Evolutionary conservation across 2,329 filamentous ascomycete genomes (phyloP).

Genomic region (Colletotrichum scovillei): DNA sequence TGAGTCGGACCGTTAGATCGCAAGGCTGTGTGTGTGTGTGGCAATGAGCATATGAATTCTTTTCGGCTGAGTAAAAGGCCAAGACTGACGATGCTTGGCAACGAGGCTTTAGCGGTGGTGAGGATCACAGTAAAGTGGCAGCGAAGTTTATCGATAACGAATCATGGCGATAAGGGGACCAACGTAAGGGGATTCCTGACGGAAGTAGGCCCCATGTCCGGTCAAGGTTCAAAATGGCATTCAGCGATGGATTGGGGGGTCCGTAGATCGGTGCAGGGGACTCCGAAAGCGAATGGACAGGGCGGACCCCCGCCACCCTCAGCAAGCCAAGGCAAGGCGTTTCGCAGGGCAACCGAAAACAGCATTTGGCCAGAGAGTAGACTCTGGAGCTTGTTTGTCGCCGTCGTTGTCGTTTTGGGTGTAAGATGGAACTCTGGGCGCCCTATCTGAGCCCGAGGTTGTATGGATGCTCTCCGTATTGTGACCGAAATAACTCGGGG

Average conservation of each 20-base stretch:
- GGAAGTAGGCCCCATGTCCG: slow-evolving; percentile 2
- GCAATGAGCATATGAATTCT: background rate
- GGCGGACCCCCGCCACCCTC: slow-evolving; percentile 3
- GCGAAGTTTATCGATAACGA: slow-evolving; percentile 5
- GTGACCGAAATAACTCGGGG: background rate
- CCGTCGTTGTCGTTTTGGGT: background rate
- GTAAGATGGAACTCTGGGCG: background rate
- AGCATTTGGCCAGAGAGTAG: background rate
- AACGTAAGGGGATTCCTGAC: background rate
- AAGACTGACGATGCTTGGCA: background rate
- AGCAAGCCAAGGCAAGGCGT: slow-evolving; percentile 32
- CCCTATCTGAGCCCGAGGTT: background rate
- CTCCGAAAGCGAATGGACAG: slow-evolving; percentile 21
- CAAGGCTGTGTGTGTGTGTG: background rate
- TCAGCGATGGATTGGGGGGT: slow-evolving; percentile 20
- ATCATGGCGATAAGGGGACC: background rate
- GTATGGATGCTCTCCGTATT: background rate
- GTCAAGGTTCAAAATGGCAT: slow-evolving; percentile 6
- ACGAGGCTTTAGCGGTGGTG: background rate
- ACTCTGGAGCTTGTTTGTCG: slow-evolving; percentile 21
- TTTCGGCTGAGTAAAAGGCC: background rate
- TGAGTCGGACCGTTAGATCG: background rate
- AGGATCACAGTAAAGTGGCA: background rate
- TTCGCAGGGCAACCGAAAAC: slow-evolving; percentile 33
- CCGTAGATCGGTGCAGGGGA: slow-evolving; percentile 32